These are phyloP conservation scores for Trametopsis cervina DNA, from an alignment of 768 basidiomycete species.

Conservation along the genomic window DNA sequence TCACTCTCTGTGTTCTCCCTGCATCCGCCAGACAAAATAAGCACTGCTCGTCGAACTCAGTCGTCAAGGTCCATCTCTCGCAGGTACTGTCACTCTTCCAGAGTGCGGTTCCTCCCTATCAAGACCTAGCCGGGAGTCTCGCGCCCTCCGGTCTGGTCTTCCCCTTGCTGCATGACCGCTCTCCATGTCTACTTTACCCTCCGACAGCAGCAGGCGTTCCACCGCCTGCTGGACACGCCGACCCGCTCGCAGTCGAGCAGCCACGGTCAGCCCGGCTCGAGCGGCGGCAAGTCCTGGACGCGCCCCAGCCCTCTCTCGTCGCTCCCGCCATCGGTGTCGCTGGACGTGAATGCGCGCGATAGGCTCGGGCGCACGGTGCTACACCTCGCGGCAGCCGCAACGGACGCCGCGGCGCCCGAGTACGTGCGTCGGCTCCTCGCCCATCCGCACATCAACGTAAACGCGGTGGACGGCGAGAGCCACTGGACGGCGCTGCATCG, in stretches of 20 bases:
- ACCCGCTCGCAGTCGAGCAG: slow-evolving; percentile 26
- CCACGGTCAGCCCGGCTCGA: slow-evolving; percentile 30
- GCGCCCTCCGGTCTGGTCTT: slow-evolving; percentile 3
- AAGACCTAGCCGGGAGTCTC: not conserved
- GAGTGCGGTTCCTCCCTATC: too few species aligned
- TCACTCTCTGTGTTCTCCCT: too few species aligned
- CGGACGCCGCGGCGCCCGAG: slow-evolving; percentile 58
- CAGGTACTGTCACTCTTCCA: too few species aligned
- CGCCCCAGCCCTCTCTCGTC: slow-evolving; percentile 34
- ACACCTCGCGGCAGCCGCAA: slow-evolving; percentile 69
- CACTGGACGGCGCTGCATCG: slow-evolving; percentile 91
- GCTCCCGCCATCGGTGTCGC: slow-evolving; percentile 17
- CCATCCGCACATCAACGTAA: slow-evolving; percentile 72
- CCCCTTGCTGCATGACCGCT: slow-evolving; percentile 50
- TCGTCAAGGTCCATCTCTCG: too few species aligned
- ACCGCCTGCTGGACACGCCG: slow-evolving; percentile 58
- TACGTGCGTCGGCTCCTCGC: slow-evolving; percentile 73
- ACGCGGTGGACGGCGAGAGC: slow-evolving; percentile 74
- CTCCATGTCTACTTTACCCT: slow-evolving; percentile 73
- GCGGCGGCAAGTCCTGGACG: slow-evolving; percentile 54
- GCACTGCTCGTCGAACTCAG: too few species aligned
- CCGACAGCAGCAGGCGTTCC: slow-evolving; percentile 70
- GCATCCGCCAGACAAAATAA: too few species aligned
- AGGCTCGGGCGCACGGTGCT: slow-evolving; percentile 69
- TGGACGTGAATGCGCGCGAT: slow-evolving; percentile 70